Evolutionary conservation across 2,329 filamentous ascomycete genomes (phyloP).

Genomic region (Colletotrichum nymphaeae): DNA sequence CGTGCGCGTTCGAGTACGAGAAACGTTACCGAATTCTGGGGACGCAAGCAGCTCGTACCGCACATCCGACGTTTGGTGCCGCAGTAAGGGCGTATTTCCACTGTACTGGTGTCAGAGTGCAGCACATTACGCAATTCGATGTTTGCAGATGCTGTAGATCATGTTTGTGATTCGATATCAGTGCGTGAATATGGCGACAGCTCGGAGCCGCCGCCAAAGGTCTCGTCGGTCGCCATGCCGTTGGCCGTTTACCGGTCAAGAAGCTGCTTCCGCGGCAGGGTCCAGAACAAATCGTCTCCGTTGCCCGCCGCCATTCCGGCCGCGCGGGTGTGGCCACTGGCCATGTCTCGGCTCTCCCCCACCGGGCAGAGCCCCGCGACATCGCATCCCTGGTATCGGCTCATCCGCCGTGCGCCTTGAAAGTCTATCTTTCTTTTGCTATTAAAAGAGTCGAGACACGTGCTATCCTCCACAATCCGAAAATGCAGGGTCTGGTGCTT

Average conservation of each 20-base stretch:
- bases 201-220: not conserved
- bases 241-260: not conserved
- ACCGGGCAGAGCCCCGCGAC: not conserved
- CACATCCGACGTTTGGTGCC: constrained; percentile 19
- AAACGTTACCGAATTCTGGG: not conserved
- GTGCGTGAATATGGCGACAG: not conserved
- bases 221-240: not conserved
- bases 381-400: not conserved
- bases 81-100: constrained; percentile 2
- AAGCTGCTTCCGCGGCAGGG: not conserved
- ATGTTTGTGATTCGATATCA: constrained; percentile 3
- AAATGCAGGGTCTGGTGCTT: not conserved
- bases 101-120: not conserved
- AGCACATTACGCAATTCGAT: not conserved
- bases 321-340: not conserved
- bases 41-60: not conserved
- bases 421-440: not conserved
- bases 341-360: not conserved
- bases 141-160: not conserved
- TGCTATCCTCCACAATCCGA: not conserved
- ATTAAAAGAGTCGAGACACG: not conserved
- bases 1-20: not conserved
- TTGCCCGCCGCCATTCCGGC: not conserved
- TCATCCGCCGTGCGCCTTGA: not conserved
- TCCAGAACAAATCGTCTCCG: not conserved